phyloP scores from a whole-genome alignment of 441 rosid genomes.

The Adansonia grandidieri region DNA sequence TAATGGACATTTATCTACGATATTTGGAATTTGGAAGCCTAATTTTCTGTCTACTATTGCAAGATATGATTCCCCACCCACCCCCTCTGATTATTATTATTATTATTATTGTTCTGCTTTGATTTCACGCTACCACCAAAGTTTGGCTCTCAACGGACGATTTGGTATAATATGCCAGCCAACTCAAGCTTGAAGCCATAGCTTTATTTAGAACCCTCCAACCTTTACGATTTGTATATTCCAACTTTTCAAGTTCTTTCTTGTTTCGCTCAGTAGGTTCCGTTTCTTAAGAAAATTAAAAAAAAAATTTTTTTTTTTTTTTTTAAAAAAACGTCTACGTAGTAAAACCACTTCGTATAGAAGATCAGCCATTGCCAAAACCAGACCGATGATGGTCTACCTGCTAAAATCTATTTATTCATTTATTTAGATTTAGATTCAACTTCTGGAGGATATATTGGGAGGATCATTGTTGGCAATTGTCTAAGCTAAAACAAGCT shows the following conservation, averaged over 20 bases:
- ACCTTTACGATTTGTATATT: no score
- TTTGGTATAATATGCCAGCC: neutral
- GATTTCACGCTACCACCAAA: neutral
- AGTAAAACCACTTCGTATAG: neutral
- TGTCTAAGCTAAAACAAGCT: neutral
- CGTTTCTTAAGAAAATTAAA: neutral
- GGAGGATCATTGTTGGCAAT: neutral
- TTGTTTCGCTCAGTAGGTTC: no score
- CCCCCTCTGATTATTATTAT: neutral
- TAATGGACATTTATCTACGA: neutral
- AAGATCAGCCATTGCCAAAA: neutral
- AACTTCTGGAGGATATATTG: neutral
- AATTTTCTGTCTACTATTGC: neutral
- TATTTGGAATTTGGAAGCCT: neutral
- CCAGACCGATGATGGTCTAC: neutral
- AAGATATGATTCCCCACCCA: neutral
- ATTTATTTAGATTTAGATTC: neutral
- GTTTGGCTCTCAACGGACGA: neutral
- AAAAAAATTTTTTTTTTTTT: no score
- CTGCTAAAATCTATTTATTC: neutral
- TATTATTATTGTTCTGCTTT: neutral
- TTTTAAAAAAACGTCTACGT: neutral
- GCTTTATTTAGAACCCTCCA: no score
- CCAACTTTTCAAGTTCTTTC: no score
- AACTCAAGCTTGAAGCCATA: neutral